phyloP scores from a whole-genome alignment of 495 filamentous ascomycete genomes.

The Aspergillus mulundensis region DNA sequence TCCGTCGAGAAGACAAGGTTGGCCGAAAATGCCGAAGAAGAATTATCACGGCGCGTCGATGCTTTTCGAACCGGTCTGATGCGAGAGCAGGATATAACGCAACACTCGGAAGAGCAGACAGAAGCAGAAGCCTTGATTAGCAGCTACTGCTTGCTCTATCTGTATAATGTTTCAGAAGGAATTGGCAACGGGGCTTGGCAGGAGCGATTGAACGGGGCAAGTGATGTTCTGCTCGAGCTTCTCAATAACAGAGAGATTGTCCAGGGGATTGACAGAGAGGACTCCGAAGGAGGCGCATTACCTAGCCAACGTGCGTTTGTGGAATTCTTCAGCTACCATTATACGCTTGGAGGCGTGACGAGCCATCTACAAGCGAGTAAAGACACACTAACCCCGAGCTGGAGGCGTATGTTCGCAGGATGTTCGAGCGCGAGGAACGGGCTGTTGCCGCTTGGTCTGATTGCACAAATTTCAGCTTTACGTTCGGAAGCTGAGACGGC shows the following conservation, averaged over 20 bases:
- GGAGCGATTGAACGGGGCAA: background rate
- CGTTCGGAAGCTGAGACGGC: background rate
- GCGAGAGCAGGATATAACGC: background rate
- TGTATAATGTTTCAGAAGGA: background rate
- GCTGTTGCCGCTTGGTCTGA: background rate
- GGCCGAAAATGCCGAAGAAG: background rate
- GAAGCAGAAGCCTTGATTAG: background rate
- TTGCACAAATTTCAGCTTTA: background rate
- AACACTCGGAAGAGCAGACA: background rate
- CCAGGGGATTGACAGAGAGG: background rate
- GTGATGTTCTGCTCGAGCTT: no score
- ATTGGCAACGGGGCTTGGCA: background rate
- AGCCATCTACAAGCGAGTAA: background rate
- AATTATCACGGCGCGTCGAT: background rate
- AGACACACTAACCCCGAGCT: background rate
- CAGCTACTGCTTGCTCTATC: background rate
- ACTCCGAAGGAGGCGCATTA: background rate
- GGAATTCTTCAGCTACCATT: background rate
- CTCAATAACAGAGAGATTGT: no score
- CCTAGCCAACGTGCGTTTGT: background rate
- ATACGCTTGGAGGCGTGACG: background rate
- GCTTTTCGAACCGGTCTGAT: background rate
- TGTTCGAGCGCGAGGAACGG: background rate
- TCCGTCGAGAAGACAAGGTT: background rate
- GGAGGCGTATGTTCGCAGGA: background rate